Evolutionary conservation across 2,329 filamentous ascomycete species (phyloP).

Genomic region (Thermomyces lanuginosus): DNA sequence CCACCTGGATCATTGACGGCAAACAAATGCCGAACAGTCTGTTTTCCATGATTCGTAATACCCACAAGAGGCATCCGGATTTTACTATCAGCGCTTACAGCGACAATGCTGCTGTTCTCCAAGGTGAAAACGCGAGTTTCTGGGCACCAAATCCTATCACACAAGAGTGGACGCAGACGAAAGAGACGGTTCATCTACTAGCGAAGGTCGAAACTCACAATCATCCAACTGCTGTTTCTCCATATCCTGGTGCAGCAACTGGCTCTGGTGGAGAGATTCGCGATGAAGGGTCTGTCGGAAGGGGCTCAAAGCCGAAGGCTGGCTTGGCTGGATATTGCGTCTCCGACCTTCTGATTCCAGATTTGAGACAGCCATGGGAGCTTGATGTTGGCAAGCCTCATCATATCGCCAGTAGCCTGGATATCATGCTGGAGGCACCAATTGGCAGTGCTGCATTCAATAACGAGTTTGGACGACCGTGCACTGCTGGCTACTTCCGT

Average conservation of each 20-base stretch:
- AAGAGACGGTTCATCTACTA: constrained; percentile 73
- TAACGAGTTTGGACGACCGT: constrained; percentile 91
- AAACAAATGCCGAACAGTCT: constrained; percentile 61
- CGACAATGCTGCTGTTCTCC: constrained; percentile 88
- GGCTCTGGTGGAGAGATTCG: constrained; percentile 90
- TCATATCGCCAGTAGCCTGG: constrained; percentile 83
- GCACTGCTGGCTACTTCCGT: constrained; percentile 76
- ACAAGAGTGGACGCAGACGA: constrained; percentile 72
- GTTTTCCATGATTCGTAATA: constrained; percentile 94
- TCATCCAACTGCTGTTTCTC: constrained; percentile 88
- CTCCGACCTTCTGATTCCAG: constrained; percentile 82
- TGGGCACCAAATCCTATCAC: constrained; percentile 82
- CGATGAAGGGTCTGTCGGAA: constrained; percentile 85
- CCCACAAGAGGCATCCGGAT: constrained; percentile 59
- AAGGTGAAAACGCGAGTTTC: constrained; percentile 54
- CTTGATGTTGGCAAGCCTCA: constrained; percentile 72
- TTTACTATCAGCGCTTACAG: constrained; percentile 92
- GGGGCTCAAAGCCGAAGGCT: constrained; percentile 83
- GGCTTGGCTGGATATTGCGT: constrained; percentile 88
- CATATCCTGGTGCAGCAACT: constrained; percentile 82
- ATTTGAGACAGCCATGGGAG: constrained; percentile 73
- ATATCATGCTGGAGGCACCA: constrained; percentile 95
- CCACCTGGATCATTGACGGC: constrained; percentile 87
- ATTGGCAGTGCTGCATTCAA: constrained; percentile 93
- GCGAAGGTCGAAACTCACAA: constrained; percentile 97